phyloP scores from a whole-genome alignment of 2,329 filamentous ascomycete genomes.

The Salinomyces thailandicus region DNA sequence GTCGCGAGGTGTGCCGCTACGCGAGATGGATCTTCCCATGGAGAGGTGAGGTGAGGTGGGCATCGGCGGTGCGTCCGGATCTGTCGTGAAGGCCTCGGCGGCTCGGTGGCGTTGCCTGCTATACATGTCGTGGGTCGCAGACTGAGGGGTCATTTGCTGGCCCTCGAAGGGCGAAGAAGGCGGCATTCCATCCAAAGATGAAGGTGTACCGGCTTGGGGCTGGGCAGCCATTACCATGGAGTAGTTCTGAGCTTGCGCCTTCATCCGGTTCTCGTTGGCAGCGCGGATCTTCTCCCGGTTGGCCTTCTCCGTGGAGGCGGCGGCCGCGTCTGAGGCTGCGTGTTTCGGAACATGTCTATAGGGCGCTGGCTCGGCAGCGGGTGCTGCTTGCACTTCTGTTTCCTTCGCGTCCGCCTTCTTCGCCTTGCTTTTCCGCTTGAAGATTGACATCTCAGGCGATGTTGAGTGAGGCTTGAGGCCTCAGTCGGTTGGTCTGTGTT shows the following conservation, averaged over 20 bases:
- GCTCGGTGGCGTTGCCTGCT: not conserved
- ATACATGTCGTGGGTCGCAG: no score
- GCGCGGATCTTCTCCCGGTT: not conserved
- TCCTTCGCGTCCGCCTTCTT: slow-evolving; percentile 1
- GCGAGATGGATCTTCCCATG: not conserved
- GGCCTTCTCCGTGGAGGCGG: not conserved
- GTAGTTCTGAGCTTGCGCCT: not conserved
- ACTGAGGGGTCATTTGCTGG: no score
- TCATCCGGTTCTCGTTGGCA: not conserved
- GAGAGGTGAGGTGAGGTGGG: not conserved
- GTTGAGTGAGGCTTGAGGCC: no score
- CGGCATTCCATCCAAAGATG: no score
- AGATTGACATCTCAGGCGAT: slow-evolving; percentile 4
- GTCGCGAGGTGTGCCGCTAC: not conserved
- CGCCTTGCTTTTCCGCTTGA: slow-evolving; percentile 1
- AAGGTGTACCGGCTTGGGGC: no score
- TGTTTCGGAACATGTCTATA: slow-evolving; percentile 2
- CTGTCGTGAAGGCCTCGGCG: slow-evolving; percentile 2
- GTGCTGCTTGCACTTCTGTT: not conserved
- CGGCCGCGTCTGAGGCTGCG: slow-evolving; percentile 1
- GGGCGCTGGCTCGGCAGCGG: not conserved
- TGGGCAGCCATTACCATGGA: not conserved
- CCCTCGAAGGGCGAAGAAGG: no score
- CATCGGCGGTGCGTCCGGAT: slow-evolving; percentile 5
- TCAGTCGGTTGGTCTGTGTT: no score